These are phyloP conservation scores for Sugiyamaella lignohabitans DNA, from an alignment of 805 yeast species.

Conservation along the genomic window DNA sequence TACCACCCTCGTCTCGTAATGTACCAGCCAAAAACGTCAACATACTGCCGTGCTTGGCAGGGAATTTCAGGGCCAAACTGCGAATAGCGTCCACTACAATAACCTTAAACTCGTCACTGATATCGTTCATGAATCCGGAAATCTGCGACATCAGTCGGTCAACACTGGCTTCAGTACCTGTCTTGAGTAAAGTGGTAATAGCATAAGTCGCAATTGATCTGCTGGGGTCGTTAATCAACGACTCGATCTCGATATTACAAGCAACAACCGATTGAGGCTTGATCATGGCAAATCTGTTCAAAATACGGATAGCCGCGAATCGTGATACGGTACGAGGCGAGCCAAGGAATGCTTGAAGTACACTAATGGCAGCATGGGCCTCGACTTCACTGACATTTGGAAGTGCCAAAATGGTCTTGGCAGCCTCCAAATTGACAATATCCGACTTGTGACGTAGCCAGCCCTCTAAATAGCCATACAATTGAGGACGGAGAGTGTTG, in stretches of 20 bases:
- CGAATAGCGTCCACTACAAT: slow-evolving; percentile 94
- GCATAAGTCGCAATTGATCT: slow-evolving; percentile 95
- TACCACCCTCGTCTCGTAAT: slow-evolving; percentile 87
- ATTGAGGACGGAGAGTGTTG: slow-evolving; percentile 47
- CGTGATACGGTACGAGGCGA: slow-evolving; percentile 87
- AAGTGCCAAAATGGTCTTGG: slow-evolving; percentile 60
- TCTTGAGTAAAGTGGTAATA: slow-evolving; percentile 89
- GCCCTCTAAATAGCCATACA: slow-evolving; percentile 57
- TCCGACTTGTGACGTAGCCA: slow-evolving; percentile 79
- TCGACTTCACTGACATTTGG: slow-evolving; percentile 55
- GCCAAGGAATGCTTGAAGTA: slow-evolving; percentile 69
- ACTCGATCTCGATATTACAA: slow-evolving; percentile 81
- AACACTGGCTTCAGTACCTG: slow-evolving; percentile 85
- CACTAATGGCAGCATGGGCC: slow-evolving; percentile 55
- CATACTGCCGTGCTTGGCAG: slow-evolving; percentile 78
- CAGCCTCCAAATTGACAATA: slow-evolving; percentile 87
- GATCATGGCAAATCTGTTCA: slow-evolving; percentile 76
- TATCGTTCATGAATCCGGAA: slow-evolving; percentile 83
- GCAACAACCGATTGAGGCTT: slow-evolving; percentile 65
- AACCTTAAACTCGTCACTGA: slow-evolving; percentile 90
- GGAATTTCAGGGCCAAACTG: slow-evolving; percentile 87
- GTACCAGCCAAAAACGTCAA: slow-evolving; percentile 74
- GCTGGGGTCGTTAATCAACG: slow-evolving; percentile 78
- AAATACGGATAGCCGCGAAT: slow-evolving; percentile 87
- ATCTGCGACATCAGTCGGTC: slow-evolving; percentile 85